Evolutionary conservation across 225 moss, liverwort and hornwort species (phyloP), one percentile per base, ranked within the genome.

Genomic region (Straminergon stramineum): DNA sequence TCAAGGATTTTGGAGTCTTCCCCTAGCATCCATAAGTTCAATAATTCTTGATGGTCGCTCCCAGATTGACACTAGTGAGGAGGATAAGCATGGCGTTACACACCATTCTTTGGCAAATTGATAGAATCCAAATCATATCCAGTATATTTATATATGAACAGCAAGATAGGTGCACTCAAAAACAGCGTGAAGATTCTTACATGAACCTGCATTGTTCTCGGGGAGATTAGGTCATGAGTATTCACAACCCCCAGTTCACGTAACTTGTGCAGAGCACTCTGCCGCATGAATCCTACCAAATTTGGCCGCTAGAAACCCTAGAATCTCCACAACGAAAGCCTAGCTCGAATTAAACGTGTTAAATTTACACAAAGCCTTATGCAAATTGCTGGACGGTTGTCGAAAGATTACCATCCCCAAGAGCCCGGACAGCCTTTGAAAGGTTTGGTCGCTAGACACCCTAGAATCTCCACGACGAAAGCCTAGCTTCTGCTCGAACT

Each of bases 351-450:
- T 84, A 4, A 26, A n/a, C 55, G 32, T 31, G 56, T 34, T 24
- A 34, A 28, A 43, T 45, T 28, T 37, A 22, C 45, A 56, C 28
- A 45, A 21, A 84, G n/a, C 34, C 27, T 57, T 61, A 61, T 58
- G 52, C 75, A 5, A 75, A 76, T 21, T 81, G 74, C 84, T 39
- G 41, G 43, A 34, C 80, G 35, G 11, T 79, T 64, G 60, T 41
- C 81, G 30, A 61, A 60, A 81, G 55, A 45, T 85, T 87, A 96
- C 97, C 96, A 97, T 85, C 96, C 96, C 93, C 94, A 95, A 23
- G 97, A 96, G 74, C 96, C 96, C 16, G 92, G 91, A 58, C 93
- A 96, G 6, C 97, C 97, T 88, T 97, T 96, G 91, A 97, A 97
- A 56, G 97, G 96, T 41, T 96, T 96, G 27, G 96, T 94, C 35